Evolutionary conservation across 495 filamentous ascomycete genomes (phyloP), one percentile per base, ranked within the genome.

Genomic region (Penicillium samsonianum): DNA sequence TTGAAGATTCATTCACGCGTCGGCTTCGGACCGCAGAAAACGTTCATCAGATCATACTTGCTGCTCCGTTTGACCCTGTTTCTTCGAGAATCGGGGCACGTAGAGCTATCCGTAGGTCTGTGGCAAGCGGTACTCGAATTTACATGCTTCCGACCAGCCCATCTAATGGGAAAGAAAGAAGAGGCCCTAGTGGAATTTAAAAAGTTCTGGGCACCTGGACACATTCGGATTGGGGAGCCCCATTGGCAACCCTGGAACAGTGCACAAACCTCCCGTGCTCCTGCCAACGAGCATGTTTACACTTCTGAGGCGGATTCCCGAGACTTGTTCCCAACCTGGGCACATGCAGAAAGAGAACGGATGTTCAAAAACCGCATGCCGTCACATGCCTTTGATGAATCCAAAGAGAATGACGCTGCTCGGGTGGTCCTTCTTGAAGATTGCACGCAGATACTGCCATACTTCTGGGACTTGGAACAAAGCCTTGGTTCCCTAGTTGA

Each of bases 81-180:
- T 62, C 80, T 94, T 51, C 77, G 81, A 20, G 90, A 97, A 68
- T 78, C 90, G 30, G 94, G 94, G 0, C 94, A 87, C 65, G 65
- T 76, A n/a, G 94, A 98, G 66, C 74, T 87, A 37, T 85, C 89
- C 4, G 75, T 88, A 1, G 91, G 87, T 17, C 77, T 88, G 11
- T 96, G 95, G 90, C 94, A 98, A 67, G 87, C 82, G 9, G 62
- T 88, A 6, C 75, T 98, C 4, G 94, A 98, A 67, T 78, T 90
- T 45, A 82, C 83, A 33, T 86, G 90, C 54, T 84, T 85, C 49
- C 73, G 71, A 17, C 87, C 87, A 4, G 41, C 45, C 9, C 25
- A 55, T 6, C 44, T 67, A 23, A 28, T 49, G 22, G 53, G 41
- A 41, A 50, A 44, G 47, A 50, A 58, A 26, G 43, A 59, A 8